phyloP scores from a whole-genome alignment of 2,329 filamentous ascomycete genomes.

The Rhynchosporium agropyri region DNA sequence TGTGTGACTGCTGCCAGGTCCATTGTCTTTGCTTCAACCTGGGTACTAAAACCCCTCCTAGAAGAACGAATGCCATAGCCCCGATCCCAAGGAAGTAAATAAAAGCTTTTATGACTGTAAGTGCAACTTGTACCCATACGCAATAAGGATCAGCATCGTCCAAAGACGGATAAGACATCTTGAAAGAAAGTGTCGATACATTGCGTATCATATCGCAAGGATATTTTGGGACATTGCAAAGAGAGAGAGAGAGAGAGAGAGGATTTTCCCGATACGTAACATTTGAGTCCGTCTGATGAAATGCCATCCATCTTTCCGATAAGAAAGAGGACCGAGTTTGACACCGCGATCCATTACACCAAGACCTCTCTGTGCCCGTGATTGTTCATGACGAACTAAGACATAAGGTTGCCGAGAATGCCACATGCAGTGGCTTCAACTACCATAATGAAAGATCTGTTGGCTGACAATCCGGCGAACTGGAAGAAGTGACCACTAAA shows the following conservation, averaged over 20 bases:
- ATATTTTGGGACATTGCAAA: too few relatives aligned
- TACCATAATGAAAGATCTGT: constrained; percentile 54
- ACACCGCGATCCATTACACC: constrained; percentile 35
- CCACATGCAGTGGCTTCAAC: constrained; percentile 47
- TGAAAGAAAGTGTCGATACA: too few relatives aligned
- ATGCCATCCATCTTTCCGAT: constrained; percentile 39
- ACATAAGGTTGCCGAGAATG: constrained; percentile 45
- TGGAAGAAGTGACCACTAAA: constrained; percentile 53
- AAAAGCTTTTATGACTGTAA: constrained; percentile 46
- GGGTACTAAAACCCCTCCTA: constrained; percentile 45
- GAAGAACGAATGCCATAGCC: constrained; percentile 46
- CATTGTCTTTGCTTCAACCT: constrained; percentile 45
- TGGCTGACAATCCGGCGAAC: constrained; percentile 50
- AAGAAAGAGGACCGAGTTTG: constrained; percentile 25
- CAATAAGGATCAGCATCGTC: too few relatives aligned
- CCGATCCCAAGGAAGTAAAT: constrained; percentile 47
- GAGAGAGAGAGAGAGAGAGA: too few relatives aligned
- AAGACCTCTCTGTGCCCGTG: constrained; percentile 63
- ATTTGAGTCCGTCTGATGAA: constrained; percentile 38
- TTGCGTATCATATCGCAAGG: too few relatives aligned
- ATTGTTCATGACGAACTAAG: constrained; percentile 54
- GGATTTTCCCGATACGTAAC: too few relatives aligned
- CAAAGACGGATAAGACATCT: too few relatives aligned
- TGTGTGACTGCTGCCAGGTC: constrained; percentile 47
- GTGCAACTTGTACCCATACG: constrained; percentile 43